Conservation (phyloP, 257 asterid genomes). For the Ajuga chamaepitys region DNA sequence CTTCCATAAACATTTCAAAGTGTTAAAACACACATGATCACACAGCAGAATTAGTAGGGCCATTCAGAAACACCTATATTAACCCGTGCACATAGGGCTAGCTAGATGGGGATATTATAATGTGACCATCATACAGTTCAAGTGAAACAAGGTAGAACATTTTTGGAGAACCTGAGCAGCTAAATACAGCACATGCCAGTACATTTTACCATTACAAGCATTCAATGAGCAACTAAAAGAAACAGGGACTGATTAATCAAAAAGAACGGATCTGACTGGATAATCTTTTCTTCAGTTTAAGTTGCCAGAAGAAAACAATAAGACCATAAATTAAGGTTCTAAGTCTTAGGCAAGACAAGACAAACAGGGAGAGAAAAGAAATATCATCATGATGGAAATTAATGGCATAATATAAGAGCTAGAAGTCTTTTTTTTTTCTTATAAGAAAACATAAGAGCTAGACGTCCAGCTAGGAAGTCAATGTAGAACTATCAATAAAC, state of each 20-base stretch:
- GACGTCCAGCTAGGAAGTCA: neutral
- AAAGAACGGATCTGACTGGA: constrained; percentile 2
- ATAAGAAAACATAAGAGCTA: no score
- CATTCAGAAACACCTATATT: constrained; percentile 5
- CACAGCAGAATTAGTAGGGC: constrained; percentile 5
- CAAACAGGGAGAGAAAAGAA: neutral
- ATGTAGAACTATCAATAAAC: constrained; percentile 1
- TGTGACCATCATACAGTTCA: constrained; percentile 4
- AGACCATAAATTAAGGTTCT: neutral
- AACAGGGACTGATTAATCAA: neutral
- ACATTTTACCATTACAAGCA: neutral
- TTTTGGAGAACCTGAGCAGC: constrained; percentile 3
- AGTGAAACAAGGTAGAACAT: neutral
- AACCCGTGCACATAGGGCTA: neutral
- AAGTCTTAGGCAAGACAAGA: neutral
- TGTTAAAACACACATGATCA: neutral
- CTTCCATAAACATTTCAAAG: neutral
- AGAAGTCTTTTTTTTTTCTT: neutral
- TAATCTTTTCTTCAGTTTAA: neutral
- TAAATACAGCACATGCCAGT: neutral
- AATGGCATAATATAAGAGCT: neutral
- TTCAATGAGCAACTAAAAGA: constrained; percentile 1
- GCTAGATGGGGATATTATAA: constrained; percentile 6
- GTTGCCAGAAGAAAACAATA: neutral
- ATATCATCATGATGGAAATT: neutral